Percentiles rank a stretch among this genome's conserved stretches.
Evolutionary conservation across 345 rosid genomes (phyloP).

Genomic region (Schrenkiella parvula): DNA sequence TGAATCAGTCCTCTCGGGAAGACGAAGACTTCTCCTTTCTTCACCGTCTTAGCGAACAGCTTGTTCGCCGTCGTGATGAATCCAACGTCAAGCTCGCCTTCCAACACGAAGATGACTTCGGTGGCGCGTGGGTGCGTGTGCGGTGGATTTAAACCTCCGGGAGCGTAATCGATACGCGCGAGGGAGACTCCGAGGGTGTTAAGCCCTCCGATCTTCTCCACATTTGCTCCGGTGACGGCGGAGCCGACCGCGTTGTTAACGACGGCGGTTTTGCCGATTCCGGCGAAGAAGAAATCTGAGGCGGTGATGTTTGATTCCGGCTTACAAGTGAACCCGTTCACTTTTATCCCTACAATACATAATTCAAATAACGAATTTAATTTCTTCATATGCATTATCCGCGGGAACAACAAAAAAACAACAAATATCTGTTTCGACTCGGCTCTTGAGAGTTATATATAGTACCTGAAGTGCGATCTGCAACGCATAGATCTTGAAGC

Average conservation of each 20-base stretch:
- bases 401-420: background rate
- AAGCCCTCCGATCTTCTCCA: constrained; percentile 60
- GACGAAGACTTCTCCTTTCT: constrained; percentile 57
- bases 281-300: constrained; percentile 57
- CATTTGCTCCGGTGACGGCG: constrained; percentile 50
- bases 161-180: constrained; percentile 50
- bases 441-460: background rate
- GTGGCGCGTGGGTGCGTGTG: constrained; percentile 78
- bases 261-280: constrained; percentile 41
- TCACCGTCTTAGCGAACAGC: constrained; percentile 43
- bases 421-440: no score
- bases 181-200: constrained; percentile 67
- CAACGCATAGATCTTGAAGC: constrained; percentile 72
- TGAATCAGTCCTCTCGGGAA: constrained; percentile 64
- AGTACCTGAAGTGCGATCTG: constrained; percentile 44
- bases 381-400: background rate
- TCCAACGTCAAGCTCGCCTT: constrained; percentile 60
- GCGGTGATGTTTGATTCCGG: constrained; percentile 45
- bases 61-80: constrained; percentile 63
- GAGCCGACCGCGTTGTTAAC: constrained; percentile 56
- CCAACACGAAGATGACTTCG: constrained; percentile 51
- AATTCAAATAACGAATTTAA: background rate
- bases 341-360: constrained; percentile 40
- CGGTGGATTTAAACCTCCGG: constrained; percentile 63
- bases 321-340: constrained; percentile 66